A percentile compares a stretch with the other conserved stretches of the same genome.
Evolutionary conservation across 2,329 filamentous ascomycete genomes (phyloP).

Genomic region (Colletotrichum falcatum): DNA sequence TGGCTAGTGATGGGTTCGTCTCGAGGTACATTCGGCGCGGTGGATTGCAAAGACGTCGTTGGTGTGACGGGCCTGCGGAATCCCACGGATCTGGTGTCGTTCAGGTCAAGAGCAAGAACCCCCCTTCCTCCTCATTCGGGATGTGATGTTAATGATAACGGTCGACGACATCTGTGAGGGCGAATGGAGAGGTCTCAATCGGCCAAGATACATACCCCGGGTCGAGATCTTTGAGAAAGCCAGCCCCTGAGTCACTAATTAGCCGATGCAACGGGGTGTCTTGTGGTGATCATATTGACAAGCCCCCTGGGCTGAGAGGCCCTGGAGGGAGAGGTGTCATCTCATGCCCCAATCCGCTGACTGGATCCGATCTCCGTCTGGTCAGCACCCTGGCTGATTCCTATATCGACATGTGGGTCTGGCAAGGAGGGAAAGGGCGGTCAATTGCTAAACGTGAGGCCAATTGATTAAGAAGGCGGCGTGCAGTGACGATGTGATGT

Average conservation of each 20-base stretch:
- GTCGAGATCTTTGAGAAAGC: constrained; percentile 23
- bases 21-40: neutral
- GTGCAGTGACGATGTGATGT: constrained; percentile 30
- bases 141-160: constrained; percentile 7
- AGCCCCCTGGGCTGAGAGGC: constrained; percentile 6
- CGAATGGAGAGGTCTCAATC: constrained; percentile 19
- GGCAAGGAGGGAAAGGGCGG: constrained; percentile 35
- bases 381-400: constrained; percentile 15
- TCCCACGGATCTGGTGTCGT: neutral
- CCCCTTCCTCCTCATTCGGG: neutral
- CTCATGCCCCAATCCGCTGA: constrained; percentile 6
- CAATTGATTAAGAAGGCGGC: constrained; percentile 17
- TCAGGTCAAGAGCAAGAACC: neutral
- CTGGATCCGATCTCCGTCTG: constrained; percentile 16
- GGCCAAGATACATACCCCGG: constrained; percentile 25
- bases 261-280: constrained; percentile 7
- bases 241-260: constrained; percentile 26
- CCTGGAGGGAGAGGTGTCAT: constrained; percentile 1
- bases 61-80: neutral
- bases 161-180: neutral
- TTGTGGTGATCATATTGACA: constrained; percentile 27
- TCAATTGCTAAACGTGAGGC: constrained; percentile 27
- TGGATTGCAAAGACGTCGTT: neutral
- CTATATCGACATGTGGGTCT: constrained; percentile 17
- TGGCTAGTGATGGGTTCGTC: constrained; percentile 3